Base-by-base conservation (phyloP, 768 basidiomycete species). In the Suillus luteus region DNA sequence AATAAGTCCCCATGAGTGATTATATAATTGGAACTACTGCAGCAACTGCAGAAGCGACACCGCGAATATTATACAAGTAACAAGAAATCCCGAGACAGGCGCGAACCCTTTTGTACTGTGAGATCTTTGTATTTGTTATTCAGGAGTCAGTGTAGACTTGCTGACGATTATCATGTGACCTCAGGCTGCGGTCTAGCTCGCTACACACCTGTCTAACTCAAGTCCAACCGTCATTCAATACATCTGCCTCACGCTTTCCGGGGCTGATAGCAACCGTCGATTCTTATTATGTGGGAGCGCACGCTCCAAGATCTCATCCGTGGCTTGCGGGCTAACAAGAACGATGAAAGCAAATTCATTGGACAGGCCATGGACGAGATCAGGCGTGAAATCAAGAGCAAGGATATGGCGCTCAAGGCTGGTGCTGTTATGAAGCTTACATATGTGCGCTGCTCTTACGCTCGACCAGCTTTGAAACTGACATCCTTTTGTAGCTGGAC, bases 401-500 rank as follows among this genome's bases (percentile, higher is more conserved):
- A 93, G 70, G 97, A 99, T 73, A 96, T 98, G 93, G 94, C 93
- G 68, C 83, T 99, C 69, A 99, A 99, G 78, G 95, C 95, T 0
- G 95, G 84, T 15, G 97, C 96, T 0, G 88, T 98, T 38, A 81
- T 99, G 75, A 99, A 99, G 78, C 87, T 99, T 65, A 94, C 93
- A 70, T 99, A 98, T 78, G 96, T 97, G 78, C 75, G 95, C 63
- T 12, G 12, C 22, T 61, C 22, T 40, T 22, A 33, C 41, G 59
- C 55, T 59, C 4, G 22, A 24, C 59, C 52, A 17, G 31, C 22
- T 19, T 65, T 55, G 38, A 59, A 43, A 58, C 63, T 68, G 61
- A 70, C 65, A 10, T 65, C 19, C 64, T 66, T 57, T 59, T 63
- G 15, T 61, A 99, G 96, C 88, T 99, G 66, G 94, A 99, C 74